Evolutionary conservation across 139 green algal genomes (phyloP), one percentile per base, ranked within the genome.

Genomic region (Volvox africanus): DNA sequence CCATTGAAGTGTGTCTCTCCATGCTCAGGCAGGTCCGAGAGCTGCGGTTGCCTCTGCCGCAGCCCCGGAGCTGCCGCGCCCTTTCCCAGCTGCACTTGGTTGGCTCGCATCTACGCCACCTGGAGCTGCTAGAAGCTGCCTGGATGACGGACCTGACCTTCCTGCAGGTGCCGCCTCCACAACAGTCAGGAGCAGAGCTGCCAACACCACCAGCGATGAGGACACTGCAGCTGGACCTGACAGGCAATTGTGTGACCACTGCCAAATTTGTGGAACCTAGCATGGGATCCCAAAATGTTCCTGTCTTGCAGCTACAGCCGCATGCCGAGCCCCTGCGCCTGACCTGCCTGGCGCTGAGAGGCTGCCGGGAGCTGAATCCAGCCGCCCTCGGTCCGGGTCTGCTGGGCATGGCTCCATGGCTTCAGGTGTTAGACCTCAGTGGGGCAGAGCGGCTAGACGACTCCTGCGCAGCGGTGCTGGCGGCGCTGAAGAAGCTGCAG

Each of bases 271-370:
- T 9, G 44, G 44, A 55, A 55, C 44, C 44, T 55, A 14, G 5
- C 44, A 55, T 55, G 44, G 9, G 44, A 55, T 5, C 44, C 44
- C 44, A 55, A 55, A 55, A 55, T 55, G 44, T 9, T 9, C 44
- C 44, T 55, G 9, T 55, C 44, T 9, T 55, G 65, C 65, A 73
- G 65, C 65, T 12, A 12, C 65, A 30, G 65, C 65, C 65, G 44
- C 44, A 55, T 1, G 71, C 71, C 14, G 71, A 18, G 2, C 9
- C 50, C 30, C 82, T 32, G 14, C 9, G 17, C 3, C 86, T 94
- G 32, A 73, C 75, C 30, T 94, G 92, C 86, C 89, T 94, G 32
- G 77, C 80, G 36, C 86, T 94, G 44, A 73, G 89, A 14, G 89
- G 86, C 36, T 93, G 92, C 89, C 22, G 22, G 24, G 28, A 0